Conservation (phyloP, 148 eudicot species). For the Beta vulgaris region DNA sequence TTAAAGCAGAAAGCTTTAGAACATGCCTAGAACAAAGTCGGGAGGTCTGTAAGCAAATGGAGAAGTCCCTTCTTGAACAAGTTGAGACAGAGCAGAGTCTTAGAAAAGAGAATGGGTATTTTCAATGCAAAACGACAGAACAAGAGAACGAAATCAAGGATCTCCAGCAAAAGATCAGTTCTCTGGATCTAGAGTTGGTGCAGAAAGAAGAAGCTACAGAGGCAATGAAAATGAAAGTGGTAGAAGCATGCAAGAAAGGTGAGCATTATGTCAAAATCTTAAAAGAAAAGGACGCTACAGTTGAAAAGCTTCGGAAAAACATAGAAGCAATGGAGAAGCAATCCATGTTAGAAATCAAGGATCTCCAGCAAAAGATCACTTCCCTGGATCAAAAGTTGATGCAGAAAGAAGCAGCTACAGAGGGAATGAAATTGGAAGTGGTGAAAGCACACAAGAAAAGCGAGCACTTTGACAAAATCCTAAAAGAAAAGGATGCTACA, state of each 20-base stretch:
- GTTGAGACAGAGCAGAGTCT: conserved; percentile 31
- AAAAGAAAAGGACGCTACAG: conserved; percentile 33
- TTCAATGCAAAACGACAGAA: conserved; percentile 33
- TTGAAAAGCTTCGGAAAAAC: conserved; percentile 39
- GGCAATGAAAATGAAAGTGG: conserved; percentile 32
- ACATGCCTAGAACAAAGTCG: conserved; percentile 41
- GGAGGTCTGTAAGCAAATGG: conserved; percentile 32
- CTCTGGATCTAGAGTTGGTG: conserved; percentile 28
- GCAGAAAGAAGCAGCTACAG: conserved; percentile 27
- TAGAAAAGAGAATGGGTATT: conserved; percentile 39
- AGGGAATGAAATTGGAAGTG: conserved; percentile 32
- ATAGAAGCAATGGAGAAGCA: conserved; percentile 35
- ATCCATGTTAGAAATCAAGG: too few relatives aligned
- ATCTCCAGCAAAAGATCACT: conserved; percentile 36
- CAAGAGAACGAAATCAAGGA: conserved; percentile 34
- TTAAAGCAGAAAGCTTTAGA: conserved; percentile 41
- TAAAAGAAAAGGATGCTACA: conserved; percentile 32
- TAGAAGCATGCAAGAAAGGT: conserved; percentile 35
- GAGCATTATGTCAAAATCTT: conserved; percentile 32
- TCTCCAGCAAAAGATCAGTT: conserved; percentile 36
- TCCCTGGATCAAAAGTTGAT: conserved; percentile 30
- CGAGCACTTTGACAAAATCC: conserved; percentile 30
- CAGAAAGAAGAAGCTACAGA: conserved; percentile 29
- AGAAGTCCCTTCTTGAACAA: conserved; percentile 26
- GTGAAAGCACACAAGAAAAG: conserved; percentile 36